Base-by-base conservation (phyloP, 1,284 basidiomycete genomes). In the Phellopilus nigrolimitatus region DNA sequence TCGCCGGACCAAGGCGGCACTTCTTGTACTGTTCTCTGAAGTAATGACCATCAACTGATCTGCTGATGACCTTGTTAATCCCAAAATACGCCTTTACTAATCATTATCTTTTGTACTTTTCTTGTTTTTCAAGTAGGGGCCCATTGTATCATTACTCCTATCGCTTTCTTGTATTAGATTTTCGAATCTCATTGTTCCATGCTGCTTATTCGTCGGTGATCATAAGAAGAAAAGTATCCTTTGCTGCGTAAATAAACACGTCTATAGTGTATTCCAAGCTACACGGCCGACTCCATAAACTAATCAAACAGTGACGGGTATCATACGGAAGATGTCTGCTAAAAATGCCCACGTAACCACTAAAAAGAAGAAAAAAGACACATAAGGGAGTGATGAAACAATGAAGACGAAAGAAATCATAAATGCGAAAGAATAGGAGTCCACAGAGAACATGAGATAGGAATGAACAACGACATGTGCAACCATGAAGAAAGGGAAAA, bases 1-100 rank as follows among this genome's bases (percentile, higher is more conserved):
- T 75, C 12, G 71, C 76, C 9, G 87, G 87, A 1, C 84, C 88
- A 6, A 75, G 87, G 10, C 76, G 88, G 9, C 88, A 91, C 64
- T 91, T 91, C 65, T 69, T 91, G 27, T 91, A 84, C 60, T 90
- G 88, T 64, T 76, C 80, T 1, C 68, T 91, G 48, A 86, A 82
- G 59, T 28, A 33, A 4, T 54, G 37, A 54, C 15, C 31, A 33
- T 25, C n/a, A n/a, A 24, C 39, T 17, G 8, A 37, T 15, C 34
- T 37, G 28, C 28, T 30, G 21, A n/a, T 10, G 13, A 30, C 13
- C 6, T 13, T 30, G 40, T 21, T 31, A 45, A 12, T 45, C 27
- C 25, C 8, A 34, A 30, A 7, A 10, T 13, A 17, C n/a, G 40
- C 2, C 8, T 24, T 8, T 42, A 42, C 19, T 24, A 24, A 42